Percentiles rank a stretch among this genome's conserved stretches.
Evolutionary conservation across 2,329 filamentous ascomycete species (phyloP).

Genomic region (Trichoderma citrinoviride): DNA sequence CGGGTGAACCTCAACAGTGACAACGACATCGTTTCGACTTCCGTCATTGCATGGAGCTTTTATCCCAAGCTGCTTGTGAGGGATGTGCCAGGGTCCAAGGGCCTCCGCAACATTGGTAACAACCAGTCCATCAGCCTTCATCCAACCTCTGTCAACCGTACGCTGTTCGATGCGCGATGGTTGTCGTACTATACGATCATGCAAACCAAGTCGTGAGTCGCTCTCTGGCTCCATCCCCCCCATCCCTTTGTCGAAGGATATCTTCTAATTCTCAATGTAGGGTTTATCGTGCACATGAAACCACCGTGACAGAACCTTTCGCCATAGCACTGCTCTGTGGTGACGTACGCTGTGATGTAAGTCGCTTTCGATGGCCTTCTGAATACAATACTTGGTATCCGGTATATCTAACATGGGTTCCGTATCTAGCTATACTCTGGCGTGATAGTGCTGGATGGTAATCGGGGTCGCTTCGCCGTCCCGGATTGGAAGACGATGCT

Average conservation of each 20-base stretch:
- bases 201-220: conserved; percentile 74
- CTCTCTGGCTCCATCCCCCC: neutral
- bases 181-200: conserved; percentile 97
- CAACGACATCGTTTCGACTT: conserved; percentile 74
- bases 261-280: conserved; percentile 37
- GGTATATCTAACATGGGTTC: neutral
- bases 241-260: neutral
- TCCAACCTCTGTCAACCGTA: conserved; percentile 85
- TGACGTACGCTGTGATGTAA: conserved; percentile 80
- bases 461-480: conserved; percentile 78
- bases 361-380: conserved; percentile 25
- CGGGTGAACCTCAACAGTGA: conserved; percentile 72
- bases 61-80: conserved; percentile 88
- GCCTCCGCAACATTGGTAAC: conserved; percentile 87
- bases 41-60: conserved; percentile 89
- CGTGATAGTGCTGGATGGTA: conserved; percentile 81
- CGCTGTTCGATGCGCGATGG: conserved; percentile 66
- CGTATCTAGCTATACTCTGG: conserved; percentile 73
- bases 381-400: neutral
- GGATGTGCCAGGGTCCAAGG: conserved; percentile 67
- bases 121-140: conserved; percentile 88
- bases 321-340: conserved; percentile 82
- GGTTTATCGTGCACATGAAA: conserved; percentile 88
- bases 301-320: conserved; percentile 75
- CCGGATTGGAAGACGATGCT: conserved; percentile 88